phyloP scores from a whole-genome alignment of 306 rosid genomes.

The Myrica gale region DNA sequence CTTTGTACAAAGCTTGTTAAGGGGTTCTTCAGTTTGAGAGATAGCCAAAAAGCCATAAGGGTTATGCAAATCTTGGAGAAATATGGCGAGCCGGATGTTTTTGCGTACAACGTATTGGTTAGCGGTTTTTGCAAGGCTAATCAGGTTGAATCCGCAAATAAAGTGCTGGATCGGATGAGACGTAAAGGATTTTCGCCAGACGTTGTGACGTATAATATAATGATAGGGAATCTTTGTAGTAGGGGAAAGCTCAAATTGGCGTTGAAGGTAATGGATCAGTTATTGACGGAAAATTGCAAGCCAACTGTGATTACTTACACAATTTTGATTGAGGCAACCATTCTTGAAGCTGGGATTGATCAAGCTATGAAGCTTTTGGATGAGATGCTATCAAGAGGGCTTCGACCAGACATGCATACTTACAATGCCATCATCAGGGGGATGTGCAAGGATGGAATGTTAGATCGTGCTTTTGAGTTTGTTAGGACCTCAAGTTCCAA shows the following conservation, averaged over 20 bases:
- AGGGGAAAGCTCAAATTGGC: conserved; percentile 61
- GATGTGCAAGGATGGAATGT: conserved; percentile 69
- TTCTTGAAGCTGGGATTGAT: conserved; percentile 58
- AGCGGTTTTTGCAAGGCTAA: conserved; percentile 67
- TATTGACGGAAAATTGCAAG: conserved; percentile 60
- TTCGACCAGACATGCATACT: conserved; percentile 68
- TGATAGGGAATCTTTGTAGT: conserved; percentile 71
- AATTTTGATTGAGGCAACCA: conserved; percentile 78
- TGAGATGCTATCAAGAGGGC: conserved; percentile 66
- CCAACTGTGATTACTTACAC: conserved; percentile 81
- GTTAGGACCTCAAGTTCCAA: conserved; percentile 41
- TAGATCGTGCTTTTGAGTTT: conserved; percentile 65
- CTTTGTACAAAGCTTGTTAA: conserved; percentile 75
- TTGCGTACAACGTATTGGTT: conserved; percentile 71
- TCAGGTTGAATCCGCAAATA: conserved; percentile 50
- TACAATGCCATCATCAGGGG: conserved; percentile 68
- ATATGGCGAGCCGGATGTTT: conserved; percentile 76
- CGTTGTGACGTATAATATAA: conserved; percentile 76
- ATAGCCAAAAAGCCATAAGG: conserved; percentile 53
- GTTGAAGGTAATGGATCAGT: conserved; percentile 55
- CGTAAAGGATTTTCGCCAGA: conserved; percentile 64
- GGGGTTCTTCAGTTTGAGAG: conserved; percentile 61
- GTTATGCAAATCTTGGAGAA: conserved; percentile 76
- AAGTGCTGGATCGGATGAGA: conserved; percentile 70
- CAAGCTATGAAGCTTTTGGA: conserved; percentile 67